These are phyloP conservation scores for Chrysosporium keratinophilum DNA, from an alignment of 2,329 filamentous ascomycete species.

Conservation along the genomic window DNA sequence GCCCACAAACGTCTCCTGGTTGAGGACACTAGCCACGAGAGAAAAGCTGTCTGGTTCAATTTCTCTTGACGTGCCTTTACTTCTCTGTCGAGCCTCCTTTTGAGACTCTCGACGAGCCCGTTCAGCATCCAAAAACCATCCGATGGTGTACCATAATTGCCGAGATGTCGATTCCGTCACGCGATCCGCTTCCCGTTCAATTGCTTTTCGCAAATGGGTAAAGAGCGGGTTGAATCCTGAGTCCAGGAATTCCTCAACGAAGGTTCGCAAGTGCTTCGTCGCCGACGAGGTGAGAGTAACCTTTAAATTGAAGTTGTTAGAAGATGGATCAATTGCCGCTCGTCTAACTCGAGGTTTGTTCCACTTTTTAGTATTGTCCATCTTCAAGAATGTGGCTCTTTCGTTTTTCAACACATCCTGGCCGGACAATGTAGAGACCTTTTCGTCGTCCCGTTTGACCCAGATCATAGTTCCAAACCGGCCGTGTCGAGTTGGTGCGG, in stretches of 20 bases:
- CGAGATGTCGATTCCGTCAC: slow-evolving; percentile 64
- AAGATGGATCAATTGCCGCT: slow-evolving; percentile 49
- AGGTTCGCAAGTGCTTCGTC: slow-evolving; percentile 64
- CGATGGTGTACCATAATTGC: slow-evolving; percentile 85
- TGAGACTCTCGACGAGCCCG: slow-evolving; percentile 56
- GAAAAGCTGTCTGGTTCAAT: slow-evolving; percentile 66
- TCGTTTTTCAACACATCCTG: slow-evolving; percentile 71
- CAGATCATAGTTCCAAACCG: slow-evolving; percentile 96
- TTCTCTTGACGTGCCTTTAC: slow-evolving; percentile 41
- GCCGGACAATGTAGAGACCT: slow-evolving; percentile 76
- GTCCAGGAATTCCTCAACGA: slow-evolving; percentile 89
- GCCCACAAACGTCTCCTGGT: slow-evolving; percentile 88
- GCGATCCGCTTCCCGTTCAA: slow-evolving; percentile 80
- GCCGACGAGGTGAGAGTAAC: slow-evolving; percentile 61
- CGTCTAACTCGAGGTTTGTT: slow-evolving; percentile 63
- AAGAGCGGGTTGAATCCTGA: slow-evolving; percentile 92
- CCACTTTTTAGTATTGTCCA: slow-evolving; percentile 85
- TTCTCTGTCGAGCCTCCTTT: slow-evolving; percentile 43
- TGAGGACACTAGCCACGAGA: slow-evolving; percentile 77
- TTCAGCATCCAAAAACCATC: slow-evolving; percentile 88
- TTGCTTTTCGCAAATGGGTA: slow-evolving; percentile 70
- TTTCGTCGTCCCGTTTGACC: slow-evolving; percentile 78
- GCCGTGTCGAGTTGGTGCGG: slow-evolving; percentile 77
- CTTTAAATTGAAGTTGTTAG: slow-evolving; percentile 64
- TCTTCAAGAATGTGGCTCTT: slow-evolving; percentile 65